Percentiles rank a stretch among this genome's conserved stretches.
Conservation (phyloP, 345 rosid genomes). For the Citrus mangshanensis region DNA sequence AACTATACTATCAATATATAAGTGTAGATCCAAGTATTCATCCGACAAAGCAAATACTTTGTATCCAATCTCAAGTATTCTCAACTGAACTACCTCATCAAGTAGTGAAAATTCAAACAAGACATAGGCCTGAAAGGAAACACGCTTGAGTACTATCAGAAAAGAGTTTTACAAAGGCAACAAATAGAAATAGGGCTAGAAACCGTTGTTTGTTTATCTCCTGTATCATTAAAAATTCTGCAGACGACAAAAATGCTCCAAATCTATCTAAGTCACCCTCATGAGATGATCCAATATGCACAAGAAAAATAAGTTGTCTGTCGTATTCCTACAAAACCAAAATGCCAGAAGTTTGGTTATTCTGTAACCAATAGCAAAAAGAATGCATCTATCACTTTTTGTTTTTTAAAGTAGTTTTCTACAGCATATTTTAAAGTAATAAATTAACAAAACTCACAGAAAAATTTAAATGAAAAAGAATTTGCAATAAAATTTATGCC, state of each 20-base stretch:
- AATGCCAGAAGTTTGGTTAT: neutral
- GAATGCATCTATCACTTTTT: neutral
- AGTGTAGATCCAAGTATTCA: neutral
- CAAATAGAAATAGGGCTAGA: neutral
- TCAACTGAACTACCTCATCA: constrained; percentile 2
- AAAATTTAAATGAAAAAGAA: neutral
- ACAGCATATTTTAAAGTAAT: neutral
- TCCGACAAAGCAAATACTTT: neutral
- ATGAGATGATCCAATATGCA: neutral
- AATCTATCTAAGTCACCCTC: neutral
- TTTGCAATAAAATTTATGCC: neutral
- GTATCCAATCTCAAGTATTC: neutral
- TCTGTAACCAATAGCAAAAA: constrained; percentile 9
- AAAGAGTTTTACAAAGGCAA: neutral
- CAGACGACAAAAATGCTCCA: constrained; percentile 6
- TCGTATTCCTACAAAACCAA: neutral
- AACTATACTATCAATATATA: neutral
- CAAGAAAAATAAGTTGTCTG: constrained; percentile 1
- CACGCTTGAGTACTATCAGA: neutral
- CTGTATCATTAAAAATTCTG: neutral
- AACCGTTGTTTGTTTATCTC: neutral
- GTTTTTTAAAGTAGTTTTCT: neutral
- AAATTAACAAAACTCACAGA: neutral
- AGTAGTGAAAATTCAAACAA: neutral
- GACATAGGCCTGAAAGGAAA: neutral